These are phyloP conservation scores for Fusarium continuum DNA, from an alignment of 2,329 filamentous ascomycete species.

Conservation along the genomic window DNA sequence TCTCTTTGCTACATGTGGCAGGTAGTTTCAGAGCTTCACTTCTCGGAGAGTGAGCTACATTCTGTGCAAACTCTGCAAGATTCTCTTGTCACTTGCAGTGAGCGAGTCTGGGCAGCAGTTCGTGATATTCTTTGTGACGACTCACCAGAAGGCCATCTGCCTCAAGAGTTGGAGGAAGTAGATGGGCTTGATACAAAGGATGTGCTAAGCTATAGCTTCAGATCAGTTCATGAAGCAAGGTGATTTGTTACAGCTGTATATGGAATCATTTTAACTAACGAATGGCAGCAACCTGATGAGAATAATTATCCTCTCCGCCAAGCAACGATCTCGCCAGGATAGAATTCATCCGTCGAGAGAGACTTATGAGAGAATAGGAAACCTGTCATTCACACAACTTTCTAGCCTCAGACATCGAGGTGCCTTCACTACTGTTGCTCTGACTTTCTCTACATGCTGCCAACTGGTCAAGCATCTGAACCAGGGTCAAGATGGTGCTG, in stretches of 20 bases:
- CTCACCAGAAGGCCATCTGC: slow-evolving; percentile 88
- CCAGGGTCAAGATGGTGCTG: slow-evolving; percentile 41
- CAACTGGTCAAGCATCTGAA: slow-evolving; percentile 64
- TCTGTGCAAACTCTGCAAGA: slow-evolving; percentile 56
- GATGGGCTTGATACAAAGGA: slow-evolving; percentile 85
- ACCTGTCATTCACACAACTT: slow-evolving; percentile 82
- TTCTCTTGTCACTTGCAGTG: slow-evolving; percentile 68
- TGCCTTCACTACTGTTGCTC: slow-evolving; percentile 91
- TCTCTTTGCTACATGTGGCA: slow-evolving; percentile 68
- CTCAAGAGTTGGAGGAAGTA: slow-evolving; percentile 76
- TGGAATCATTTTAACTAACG: neutral
- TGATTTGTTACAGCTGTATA: slow-evolving; percentile 48
- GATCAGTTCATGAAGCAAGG: slow-evolving; percentile 94
- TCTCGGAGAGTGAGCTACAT: slow-evolving; percentile 50
- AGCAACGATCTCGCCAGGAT: slow-evolving; percentile 55
- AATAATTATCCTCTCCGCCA: slow-evolving; percentile 64
- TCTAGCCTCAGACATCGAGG: slow-evolving; percentile 87
- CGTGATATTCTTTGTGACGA: slow-evolving; percentile 86
- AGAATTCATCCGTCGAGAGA: slow-evolving; percentile 59
- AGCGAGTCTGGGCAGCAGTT: slow-evolving; percentile 80
- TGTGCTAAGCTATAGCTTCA: slow-evolving; percentile 92
- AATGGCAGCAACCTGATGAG: slow-evolving; percentile 73
- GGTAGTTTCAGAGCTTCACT: slow-evolving; percentile 55
- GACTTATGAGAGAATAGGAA: slow-evolving; percentile 73
- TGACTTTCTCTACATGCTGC: slow-evolving; percentile 86